Conservation (phyloP, 1,284 basidiomycete species). For the Malassezia arunalokei region DNA sequence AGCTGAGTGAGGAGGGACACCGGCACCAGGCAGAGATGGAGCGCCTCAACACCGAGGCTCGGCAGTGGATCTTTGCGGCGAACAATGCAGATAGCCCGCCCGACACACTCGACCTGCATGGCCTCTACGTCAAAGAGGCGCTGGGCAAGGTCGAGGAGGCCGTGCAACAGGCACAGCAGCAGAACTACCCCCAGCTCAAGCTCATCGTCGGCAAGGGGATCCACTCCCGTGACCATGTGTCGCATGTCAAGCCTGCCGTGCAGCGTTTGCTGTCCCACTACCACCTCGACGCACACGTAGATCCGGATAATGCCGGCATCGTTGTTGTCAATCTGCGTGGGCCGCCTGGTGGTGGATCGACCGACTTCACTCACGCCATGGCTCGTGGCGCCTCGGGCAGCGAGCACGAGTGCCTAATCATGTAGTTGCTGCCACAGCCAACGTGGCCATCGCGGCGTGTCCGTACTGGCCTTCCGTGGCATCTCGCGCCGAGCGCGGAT, state of each 20-base stretch:
- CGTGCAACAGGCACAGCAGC: slow-evolving; percentile 57
- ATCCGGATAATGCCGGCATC: slow-evolving; percentile 72
- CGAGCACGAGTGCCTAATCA: slow-evolving; percentile 12
- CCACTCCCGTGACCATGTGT: slow-evolving; percentile 65
- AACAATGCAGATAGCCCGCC: slow-evolving; percentile 35
- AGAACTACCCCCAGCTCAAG: slow-evolving; percentile 60
- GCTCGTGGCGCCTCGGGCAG: slow-evolving; percentile 30
- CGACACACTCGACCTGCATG: slow-evolving; percentile 58
- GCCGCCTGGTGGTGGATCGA: slow-evolving; percentile 42
- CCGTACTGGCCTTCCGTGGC: not conserved
- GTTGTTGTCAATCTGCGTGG: slow-evolving; percentile 65
- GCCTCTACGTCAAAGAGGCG: slow-evolving; percentile 76
- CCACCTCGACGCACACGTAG: slow-evolving; percentile 54
- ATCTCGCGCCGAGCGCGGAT: not conserved
- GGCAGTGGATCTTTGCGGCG: slow-evolving; percentile 68
- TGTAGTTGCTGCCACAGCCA: slow-evolving; percentile 2
- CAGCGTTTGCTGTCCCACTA: slow-evolving; percentile 61
- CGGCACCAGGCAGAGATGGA: slow-evolving; percentile 68
- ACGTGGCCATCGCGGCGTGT: not conserved
- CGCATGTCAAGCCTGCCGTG: slow-evolving; percentile 87
- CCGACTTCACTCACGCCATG: slow-evolving; percentile 33
- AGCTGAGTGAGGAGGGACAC: slow-evolving; percentile 71
- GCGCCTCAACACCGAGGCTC: slow-evolving; percentile 67
- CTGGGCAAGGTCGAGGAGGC: slow-evolving; percentile 50
- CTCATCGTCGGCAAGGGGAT: slow-evolving; percentile 77